Evolutionary conservation across 2,329 filamentous ascomycete species (phyloP).

Genomic region (Xylariomycetidae sp.): DNA sequence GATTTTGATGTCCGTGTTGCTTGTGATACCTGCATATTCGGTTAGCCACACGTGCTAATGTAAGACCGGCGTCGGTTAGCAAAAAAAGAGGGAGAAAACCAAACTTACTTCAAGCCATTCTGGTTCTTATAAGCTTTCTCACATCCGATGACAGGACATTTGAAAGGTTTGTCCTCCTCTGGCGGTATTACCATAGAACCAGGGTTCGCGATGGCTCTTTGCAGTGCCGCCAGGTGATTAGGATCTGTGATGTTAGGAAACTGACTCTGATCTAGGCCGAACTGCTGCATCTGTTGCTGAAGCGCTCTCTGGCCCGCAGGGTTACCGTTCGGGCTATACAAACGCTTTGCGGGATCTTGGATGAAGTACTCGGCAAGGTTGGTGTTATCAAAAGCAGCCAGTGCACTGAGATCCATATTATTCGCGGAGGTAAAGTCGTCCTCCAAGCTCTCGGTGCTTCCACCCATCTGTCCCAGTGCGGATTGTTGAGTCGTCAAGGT

Average conservation of each 20-base stretch:
- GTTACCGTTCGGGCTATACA: constrained; percentile 81
- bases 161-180: constrained; percentile 96
- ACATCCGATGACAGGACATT: constrained; percentile 95
- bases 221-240: constrained; percentile 49
- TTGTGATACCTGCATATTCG: constrained; percentile 55
- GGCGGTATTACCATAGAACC: constrained; percentile 62
- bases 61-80: constrained; percentile 5
- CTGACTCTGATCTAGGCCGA: constrained; percentile 71
- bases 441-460: constrained; percentile 66
- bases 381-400: constrained; percentile 49
- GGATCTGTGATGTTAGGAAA: constrained; percentile 74
- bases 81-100: constrained; percentile 9
- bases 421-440: constrained; percentile 65
- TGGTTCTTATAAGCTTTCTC: constrained; percentile 99
- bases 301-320: constrained; percentile 61
- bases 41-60: constrained; percentile 23
- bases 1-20: constrained; percentile 89
- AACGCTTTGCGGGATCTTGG: constrained; percentile 88
- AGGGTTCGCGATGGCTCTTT: constrained; percentile 41
- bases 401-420: constrained; percentile 54
- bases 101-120: constrained; percentile 85
- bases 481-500: constrained; percentile 75
- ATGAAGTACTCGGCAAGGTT: constrained; percentile 57
- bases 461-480: constrained; percentile 55
- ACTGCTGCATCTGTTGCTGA: constrained; percentile 64